These are phyloP conservation scores for Irpex sp. DNA, from an alignment of 1,284 basidiomycete genomes.

Conservation along the genomic window DNA sequence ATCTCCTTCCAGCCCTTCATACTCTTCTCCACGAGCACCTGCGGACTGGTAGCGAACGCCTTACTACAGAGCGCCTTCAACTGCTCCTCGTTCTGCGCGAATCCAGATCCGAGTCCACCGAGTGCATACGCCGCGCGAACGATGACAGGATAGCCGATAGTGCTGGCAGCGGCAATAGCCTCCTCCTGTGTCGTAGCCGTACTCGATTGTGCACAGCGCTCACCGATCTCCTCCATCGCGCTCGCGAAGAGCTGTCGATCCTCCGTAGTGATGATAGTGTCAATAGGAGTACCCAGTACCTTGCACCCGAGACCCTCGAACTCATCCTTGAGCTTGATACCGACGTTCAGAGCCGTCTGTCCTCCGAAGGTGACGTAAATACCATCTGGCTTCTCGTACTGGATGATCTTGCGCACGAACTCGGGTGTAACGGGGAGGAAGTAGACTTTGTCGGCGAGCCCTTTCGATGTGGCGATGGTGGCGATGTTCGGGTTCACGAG, in stretches of 20 bases:
- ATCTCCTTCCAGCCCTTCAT: slow-evolving; percentile 99
- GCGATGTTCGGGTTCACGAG: slow-evolving; percentile 99
- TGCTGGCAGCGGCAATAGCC: slow-evolving; percentile 78
- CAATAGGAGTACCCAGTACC: slow-evolving; percentile 95
- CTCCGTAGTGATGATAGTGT: slow-evolving; percentile 97
- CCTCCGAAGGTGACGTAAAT: slow-evolving; percentile 99
- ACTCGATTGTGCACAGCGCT: slow-evolving; percentile 87
- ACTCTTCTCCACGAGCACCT: slow-evolving; percentile 96
- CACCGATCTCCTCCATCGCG: slow-evolving; percentile 96
- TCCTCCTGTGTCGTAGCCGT: slow-evolving; percentile 87
- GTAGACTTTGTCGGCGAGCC: slow-evolving; percentile 98
- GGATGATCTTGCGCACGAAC: slow-evolving; percentile 97
- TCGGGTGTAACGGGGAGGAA: slow-evolving; percentile 98
- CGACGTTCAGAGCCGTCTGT: slow-evolving; percentile 96
- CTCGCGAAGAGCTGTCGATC: slow-evolving; percentile 92
- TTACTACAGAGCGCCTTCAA: slow-evolving; percentile 86
- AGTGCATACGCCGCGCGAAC: slow-evolving; percentile 96
- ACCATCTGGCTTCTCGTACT: slow-evolving; percentile 97
- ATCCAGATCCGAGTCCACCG: slow-evolving; percentile 93
- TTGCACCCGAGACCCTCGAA: slow-evolving; percentile 85
- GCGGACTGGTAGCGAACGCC: slow-evolving; percentile 95
- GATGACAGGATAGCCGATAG: slow-evolving; percentile 96
- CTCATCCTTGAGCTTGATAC: slow-evolving; percentile 97
- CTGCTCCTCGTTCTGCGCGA: slow-evolving; percentile 88
- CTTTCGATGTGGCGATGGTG: slow-evolving; percentile 98